Conservation (phyloP, 1,139 yeast species). For the Kluyveromyces sp. region DNA sequence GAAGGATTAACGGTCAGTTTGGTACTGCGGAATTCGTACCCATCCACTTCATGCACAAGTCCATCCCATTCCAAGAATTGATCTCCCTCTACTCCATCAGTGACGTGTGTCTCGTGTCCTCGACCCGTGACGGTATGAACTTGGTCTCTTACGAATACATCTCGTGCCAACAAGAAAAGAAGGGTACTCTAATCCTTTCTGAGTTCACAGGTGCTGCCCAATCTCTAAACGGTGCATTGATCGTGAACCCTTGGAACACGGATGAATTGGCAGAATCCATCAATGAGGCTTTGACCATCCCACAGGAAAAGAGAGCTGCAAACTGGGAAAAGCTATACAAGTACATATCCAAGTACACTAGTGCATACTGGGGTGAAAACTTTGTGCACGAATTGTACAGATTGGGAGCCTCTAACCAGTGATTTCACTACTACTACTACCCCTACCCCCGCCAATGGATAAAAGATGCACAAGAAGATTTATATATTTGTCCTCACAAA, state of each 20-base stretch:
- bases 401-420: constrained; percentile 15
- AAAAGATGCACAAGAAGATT: too few species aligned
- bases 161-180: constrained; percentile 84
- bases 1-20: constrained; percentile 90
- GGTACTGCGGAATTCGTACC: constrained; percentile 98
- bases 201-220: constrained; percentile 99
- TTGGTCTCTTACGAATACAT: constrained; percentile 92
- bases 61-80: constrained; percentile 84
- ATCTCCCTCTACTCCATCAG: constrained; percentile 77
- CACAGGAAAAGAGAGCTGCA: constrained; percentile 66
- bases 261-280: constrained; percentile 87
- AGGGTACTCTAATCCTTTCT: constrained; percentile 78
- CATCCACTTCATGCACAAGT: constrained; percentile 90
- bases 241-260: constrained; percentile 97
- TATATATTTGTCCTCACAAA: too few species aligned
- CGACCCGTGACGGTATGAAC: constrained; percentile 98
- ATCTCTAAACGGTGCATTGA: constrained; percentile 82
- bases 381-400: constrained; percentile 80
- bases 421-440: background rate
- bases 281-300: constrained; percentile 77
- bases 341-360: constrained; percentile 86
- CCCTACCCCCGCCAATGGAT: too few species aligned
- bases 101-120: constrained; percentile 87
- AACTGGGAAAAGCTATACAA: constrained; percentile 78
- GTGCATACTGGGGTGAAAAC: constrained; percentile 95